A percentile compares a stretch with the other conserved stretches of the same genome.
These are phyloP conservation scores for grape (Vitis vinifera) DNA, from an alignment of 164 flowering plant genomes.

Conservation along the genomic window DNA sequence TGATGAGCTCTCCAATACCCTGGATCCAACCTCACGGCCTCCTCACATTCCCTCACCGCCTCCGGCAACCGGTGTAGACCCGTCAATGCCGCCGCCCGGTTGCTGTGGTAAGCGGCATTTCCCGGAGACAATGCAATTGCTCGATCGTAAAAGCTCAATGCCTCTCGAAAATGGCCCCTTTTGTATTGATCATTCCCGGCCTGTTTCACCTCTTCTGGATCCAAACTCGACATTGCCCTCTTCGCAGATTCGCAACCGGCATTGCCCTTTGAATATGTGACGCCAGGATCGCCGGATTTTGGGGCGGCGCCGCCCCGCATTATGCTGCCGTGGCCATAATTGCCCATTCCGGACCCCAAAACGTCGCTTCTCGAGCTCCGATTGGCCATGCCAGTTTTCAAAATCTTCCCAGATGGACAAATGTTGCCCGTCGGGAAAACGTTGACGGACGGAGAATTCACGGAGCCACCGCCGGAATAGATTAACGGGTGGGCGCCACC, in stretches of 20 bases:
- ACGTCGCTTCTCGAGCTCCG: constrained; percentile 31
- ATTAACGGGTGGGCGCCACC: constrained; percentile 21
- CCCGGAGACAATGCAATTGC: constrained; percentile 34
- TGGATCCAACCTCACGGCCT: constrained; percentile 43
- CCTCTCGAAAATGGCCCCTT: constrained; percentile 30
- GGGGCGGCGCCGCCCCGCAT: constrained; percentile 32
- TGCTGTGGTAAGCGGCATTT: constrained; percentile 36
- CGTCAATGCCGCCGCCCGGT: constrained; percentile 41
- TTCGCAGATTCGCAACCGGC: constrained; percentile 8
- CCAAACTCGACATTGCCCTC: constrained; percentile 9
- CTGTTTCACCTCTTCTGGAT: constrained; percentile 41
- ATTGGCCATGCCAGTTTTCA: constrained; percentile 42
- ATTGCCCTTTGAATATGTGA: not conserved
- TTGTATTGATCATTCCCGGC: constrained; percentile 37
- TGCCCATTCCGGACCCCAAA: constrained; percentile 39
- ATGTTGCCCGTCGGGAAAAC: constrained; percentile 62
- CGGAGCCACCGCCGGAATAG: constrained; percentile 33
- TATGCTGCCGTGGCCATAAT: constrained; percentile 52
- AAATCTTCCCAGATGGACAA: constrained; percentile 50
- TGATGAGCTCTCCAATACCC: constrained; percentile 36
- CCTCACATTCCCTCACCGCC: constrained; percentile 46
- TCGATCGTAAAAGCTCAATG: constrained; percentile 32
- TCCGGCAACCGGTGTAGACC: constrained; percentile 34
- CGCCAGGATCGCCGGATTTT: not conserved
- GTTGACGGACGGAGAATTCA: constrained; percentile 39